These are phyloP conservation scores for Coleophoma crateriformis DNA, from an alignment of 2,329 filamentous ascomycete genomes.

Conservation along the genomic window DNA sequence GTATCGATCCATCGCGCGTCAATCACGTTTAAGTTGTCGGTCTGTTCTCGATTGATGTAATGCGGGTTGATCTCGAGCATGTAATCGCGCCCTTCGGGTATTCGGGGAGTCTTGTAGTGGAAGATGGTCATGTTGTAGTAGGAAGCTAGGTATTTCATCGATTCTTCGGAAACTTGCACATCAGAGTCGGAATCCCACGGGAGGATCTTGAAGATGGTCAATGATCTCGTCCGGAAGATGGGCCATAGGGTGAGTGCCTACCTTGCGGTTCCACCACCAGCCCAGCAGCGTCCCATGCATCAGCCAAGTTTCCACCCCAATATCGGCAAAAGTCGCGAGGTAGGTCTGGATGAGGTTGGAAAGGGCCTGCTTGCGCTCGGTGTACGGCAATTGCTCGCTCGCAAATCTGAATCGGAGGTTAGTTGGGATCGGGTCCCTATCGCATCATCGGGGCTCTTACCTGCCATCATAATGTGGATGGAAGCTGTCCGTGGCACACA, in stretches of 20 bases:
- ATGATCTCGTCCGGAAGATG: conserved; percentile 1
- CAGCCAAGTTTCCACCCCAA: conserved; percentile 46
- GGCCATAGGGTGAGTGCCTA: conserved; percentile 1
- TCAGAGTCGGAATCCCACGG: conserved; percentile 84
- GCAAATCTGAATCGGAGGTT: conserved; percentile 26
- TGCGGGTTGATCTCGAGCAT: conserved; percentile 75
- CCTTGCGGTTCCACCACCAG: conserved; percentile 75
- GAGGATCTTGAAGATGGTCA: conserved; percentile 48
- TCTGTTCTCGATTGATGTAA: conserved; percentile 54
- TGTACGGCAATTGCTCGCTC: conserved; percentile 32
- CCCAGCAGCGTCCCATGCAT: conserved; percentile 79
- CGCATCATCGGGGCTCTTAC: conserved; percentile 12
- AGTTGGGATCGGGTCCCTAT: background rate
- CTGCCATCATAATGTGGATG: conserved; percentile 32
- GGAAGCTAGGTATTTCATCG: conserved; percentile 45
- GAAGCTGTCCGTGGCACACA: conserved; percentile 19
- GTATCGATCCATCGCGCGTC: conserved; percentile 81
- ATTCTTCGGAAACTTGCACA: conserved; percentile 42
- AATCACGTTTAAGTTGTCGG: conserved; percentile 71
- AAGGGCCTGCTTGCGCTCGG: conserved; percentile 43
- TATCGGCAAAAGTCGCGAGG: conserved; percentile 57
- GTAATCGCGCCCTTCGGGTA: conserved; percentile 44
- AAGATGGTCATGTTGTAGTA: conserved; percentile 38
- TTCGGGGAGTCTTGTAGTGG: conserved; percentile 25
- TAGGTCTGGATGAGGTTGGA: conserved; percentile 71